Evolutionary conservation across 2,329 filamentous ascomycete genomes (phyloP).

Genomic region (Tolypocladium ovalisporum): DNA sequence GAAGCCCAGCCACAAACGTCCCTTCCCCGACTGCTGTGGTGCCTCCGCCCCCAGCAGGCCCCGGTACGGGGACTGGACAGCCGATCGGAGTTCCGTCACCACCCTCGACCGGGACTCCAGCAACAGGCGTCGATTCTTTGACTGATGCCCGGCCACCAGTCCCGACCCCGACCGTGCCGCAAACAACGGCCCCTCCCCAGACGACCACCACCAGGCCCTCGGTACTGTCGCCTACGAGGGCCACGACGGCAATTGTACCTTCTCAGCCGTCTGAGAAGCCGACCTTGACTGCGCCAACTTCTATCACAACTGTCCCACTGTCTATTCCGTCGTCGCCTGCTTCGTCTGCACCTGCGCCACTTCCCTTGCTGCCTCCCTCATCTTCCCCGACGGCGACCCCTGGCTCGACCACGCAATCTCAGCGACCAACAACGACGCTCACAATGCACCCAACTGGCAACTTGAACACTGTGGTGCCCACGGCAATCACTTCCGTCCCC

Average conservation of each 20-base stretch:
- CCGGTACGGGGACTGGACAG: background rate
- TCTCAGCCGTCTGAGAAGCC: background rate
- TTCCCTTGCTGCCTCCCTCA: slow-evolving; percentile 1
- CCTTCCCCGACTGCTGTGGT: too few relatives aligned
- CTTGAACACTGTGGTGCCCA: slow-evolving; percentile 29
- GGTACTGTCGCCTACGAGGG: background rate
- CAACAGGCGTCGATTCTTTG: background rate
- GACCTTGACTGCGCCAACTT: background rate
- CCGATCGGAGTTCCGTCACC: background rate
- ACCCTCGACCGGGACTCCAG: background rate
- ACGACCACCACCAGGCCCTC: background rate
- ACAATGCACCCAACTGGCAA: slow-evolving; percentile 21
- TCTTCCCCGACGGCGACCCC: slow-evolving; percentile 5
- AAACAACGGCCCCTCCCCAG: background rate
- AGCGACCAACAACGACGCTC: slow-evolving; percentile 2
- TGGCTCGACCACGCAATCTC: background rate
- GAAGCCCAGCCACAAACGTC: too few relatives aligned
- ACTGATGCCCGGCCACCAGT: background rate
- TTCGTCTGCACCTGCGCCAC: background rate
- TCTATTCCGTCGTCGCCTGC: background rate
- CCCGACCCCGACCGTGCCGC: background rate
- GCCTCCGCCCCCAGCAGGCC: background rate
- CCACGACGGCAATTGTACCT: background rate
- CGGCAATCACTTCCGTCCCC: slow-evolving; percentile 23
- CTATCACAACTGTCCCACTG: background rate